Base-by-base conservation (phyloP, 1,284 basidiomycete species). In the Vanrija sp. region DNA sequence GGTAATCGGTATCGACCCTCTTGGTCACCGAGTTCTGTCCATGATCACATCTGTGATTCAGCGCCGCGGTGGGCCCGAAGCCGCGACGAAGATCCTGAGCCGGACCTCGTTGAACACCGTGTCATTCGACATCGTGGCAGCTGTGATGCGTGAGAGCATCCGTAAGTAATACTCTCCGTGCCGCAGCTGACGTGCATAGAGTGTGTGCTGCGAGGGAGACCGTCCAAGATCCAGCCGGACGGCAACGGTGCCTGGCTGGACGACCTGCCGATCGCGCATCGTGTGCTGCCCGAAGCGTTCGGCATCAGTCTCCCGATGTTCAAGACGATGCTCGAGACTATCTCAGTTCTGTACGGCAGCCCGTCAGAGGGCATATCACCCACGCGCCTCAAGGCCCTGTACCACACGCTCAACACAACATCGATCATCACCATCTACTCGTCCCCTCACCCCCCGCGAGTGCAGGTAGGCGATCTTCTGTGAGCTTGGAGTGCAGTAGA, bases 381-480 rank as follows among this genome's bases (percentile, higher is more conserved):
- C 22, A 19, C 31, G 3, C 31, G 42, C 7, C 43, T 56, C 31
- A 43, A 45, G 35, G 41, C 42, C 1, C 47, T 56, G 7, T 42
- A 56, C 39, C 42, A 41, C 27, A 52, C 42, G 16, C 50, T 56
- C 10, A 42, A 37, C 5, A 45, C 23, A 4, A n/a, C 38, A 18
- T 36, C 43, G 22, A 47, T 56, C 12, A 47, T 56, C 14, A 41
- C 31, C 43, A 51, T 56, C 31, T 56, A 52, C 39, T 43, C 50
- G 7, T 56, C 54, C 0, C 46, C 54, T 6, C 54, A 56, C 12
- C 43, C 27, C 2, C 49, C 54, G 6, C 50, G 54, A 18, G 54
- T 56, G 7, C 54, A 56, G 35, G 23, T 37, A 5, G 54, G 54
- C 9, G 54, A 56, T 24, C 41, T 56, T 15, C 43, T 56, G 38